phyloP scores from a whole-genome alignment of 177 flowering plant species.

The Telopea speciosissima region DNA sequence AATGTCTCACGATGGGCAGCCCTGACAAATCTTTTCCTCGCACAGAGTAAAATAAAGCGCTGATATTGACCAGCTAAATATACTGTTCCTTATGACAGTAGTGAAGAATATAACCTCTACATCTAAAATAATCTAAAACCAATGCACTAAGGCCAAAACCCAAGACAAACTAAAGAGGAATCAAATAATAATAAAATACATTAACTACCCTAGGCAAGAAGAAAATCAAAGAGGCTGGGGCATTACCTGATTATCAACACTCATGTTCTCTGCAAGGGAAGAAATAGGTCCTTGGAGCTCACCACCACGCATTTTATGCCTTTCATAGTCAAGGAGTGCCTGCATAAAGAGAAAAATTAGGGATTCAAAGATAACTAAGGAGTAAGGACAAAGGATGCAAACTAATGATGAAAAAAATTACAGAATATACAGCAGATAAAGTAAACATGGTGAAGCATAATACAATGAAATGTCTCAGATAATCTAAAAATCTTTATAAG shows the following conservation, averaged over 20 bases:
- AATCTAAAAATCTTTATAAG: no score
- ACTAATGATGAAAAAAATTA: not conserved
- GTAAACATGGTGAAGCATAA: not conserved
- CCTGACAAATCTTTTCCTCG: no score
- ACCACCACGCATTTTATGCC: conserved; percentile 54
- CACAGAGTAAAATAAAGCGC: no score
- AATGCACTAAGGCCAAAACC: not conserved
- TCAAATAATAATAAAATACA: not conserved
- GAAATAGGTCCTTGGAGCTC: conserved; percentile 48
- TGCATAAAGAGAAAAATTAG: conserved; percentile 20
- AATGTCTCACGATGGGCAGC: no score
- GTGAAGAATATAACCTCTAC: no score
- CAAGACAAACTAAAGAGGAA: not conserved
- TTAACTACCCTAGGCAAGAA: not conserved
- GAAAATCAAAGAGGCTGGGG: not conserved
- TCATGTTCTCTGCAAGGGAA: conserved; percentile 35
- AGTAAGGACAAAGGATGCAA: not conserved
- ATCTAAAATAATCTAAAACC: not conserved
- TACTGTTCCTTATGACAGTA: no score
- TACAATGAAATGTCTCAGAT: not conserved
- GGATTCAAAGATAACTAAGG: not conserved
- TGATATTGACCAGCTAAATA: no score
- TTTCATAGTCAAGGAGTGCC: conserved; percentile 94
- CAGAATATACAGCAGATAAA: not conserved
- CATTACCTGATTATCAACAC: conserved; percentile 51